Percentiles rank a stretch among this genome's conserved stretches.
These are phyloP conservation scores for Penicillium tannophilum DNA, from an alignment of 495 filamentous ascomycete species.

Conservation along the genomic window DNA sequence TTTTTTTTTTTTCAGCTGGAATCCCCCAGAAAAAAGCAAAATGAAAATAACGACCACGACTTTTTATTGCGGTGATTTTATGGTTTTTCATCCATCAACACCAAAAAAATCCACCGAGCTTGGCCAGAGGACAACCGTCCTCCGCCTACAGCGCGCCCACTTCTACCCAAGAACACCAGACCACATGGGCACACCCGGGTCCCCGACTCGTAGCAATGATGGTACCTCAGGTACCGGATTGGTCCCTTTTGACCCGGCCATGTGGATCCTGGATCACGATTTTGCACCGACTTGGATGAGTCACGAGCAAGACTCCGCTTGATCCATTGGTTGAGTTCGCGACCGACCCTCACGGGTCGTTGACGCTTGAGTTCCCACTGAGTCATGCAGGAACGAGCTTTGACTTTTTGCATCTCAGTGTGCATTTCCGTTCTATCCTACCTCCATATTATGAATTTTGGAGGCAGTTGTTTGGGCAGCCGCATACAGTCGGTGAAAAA, in stretches of 20 bases:
- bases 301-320: slow-evolving; percentile 14
- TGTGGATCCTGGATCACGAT: slow-evolving; percentile 34
- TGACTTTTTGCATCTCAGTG: background rate
- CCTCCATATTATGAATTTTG: background rate
- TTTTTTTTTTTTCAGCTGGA: slow-evolving; percentile 9
- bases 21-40: slow-evolving; percentile 4
- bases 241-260: slow-evolving; percentile 46
- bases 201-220: slow-evolving; percentile 54
- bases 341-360: slow-evolving; percentile 27
- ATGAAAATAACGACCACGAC: slow-evolving; percentile 13
- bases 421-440: slow-evolving; percentile 16
- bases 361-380: slow-evolving; percentile 46
- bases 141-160: slow-evolving; percentile 20
- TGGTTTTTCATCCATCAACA: slow-evolving; percentile 17
- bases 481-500: slow-evolving; percentile 5
- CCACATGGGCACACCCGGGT: slow-evolving; percentile 37
- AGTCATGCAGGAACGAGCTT: slow-evolving; percentile 8
- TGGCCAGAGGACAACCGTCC: slow-evolving; percentile 15
- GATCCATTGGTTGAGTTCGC: slow-evolving; percentile 41
- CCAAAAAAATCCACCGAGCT: slow-evolving; percentile 12
- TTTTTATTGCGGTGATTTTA: slow-evolving; percentile 24
- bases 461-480: slow-evolving; percentile 8
- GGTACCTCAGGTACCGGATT: slow-evolving; percentile 42
- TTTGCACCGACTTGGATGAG: slow-evolving; percentile 27
- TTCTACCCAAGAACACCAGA: slow-evolving; percentile 31